These are phyloP conservation scores for Helenozyma rhizophorensis DNA, from an alignment of 805 yeast genomes.

Conservation along the genomic window DNA sequence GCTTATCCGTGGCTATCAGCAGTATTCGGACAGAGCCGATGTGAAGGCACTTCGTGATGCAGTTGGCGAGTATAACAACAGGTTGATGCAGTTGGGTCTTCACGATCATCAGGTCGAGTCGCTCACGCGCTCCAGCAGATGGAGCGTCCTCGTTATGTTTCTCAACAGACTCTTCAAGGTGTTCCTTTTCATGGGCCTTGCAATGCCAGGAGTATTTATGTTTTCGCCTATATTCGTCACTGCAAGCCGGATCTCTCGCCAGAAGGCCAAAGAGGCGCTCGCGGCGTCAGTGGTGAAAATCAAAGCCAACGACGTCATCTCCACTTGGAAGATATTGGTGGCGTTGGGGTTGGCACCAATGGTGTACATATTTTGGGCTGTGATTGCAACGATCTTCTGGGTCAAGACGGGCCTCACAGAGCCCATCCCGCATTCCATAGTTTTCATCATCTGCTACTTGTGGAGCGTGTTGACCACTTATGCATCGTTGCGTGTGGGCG, in stretches of 20 bases:
- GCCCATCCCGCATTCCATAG: conserved; percentile 10
- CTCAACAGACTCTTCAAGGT: conserved; percentile 23
- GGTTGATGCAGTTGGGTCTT: conserved; percentile 28
- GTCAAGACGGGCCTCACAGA: conserved; percentile 11
- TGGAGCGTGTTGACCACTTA: conserved; percentile 38
- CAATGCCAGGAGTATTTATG: conserved; percentile 34
- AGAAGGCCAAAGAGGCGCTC: conserved; percentile 36
- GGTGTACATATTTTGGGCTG: conserved; percentile 36
- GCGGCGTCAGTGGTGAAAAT: conserved; percentile 37
- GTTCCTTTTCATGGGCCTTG: conserved; percentile 26
- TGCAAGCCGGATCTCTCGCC: conserved; percentile 27
- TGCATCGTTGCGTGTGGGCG: conserved; percentile 39
- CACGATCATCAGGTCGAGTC: conserved; percentile 40
- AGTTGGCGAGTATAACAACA: conserved; percentile 32
- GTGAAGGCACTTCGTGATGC: conserved; percentile 25
- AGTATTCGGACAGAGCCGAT: conserved; percentile 30
- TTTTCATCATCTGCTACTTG: conserved; percentile 29
- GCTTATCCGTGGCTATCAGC: conserved; percentile 32
- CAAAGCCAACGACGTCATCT: conserved; percentile 38
- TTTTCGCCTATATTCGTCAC: conserved; percentile 39
- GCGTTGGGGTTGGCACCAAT: conserved; percentile 39
- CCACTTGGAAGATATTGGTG: conserved; percentile 41
- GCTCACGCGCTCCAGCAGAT: conserved; percentile 19
- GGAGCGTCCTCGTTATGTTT: conserved; percentile 21
- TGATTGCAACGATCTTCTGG: conserved; percentile 23